Conservation (phyloP, 2,329 filamentous ascomycete genomes). For the Sclerotinia sclerotiorum region DNA sequence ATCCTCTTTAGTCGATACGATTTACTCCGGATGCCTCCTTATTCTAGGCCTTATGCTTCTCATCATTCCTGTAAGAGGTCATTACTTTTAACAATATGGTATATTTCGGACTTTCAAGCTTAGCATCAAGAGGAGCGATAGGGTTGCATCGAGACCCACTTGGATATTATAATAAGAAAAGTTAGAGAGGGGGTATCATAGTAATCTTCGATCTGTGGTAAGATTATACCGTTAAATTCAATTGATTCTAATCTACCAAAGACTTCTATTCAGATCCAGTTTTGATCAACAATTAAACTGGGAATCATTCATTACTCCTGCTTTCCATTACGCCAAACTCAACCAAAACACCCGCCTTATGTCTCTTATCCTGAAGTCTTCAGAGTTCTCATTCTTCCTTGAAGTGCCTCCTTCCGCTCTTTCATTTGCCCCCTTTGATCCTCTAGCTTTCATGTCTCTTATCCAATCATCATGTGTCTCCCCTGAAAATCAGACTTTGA, state of each 20-base stretch:
- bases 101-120: too few species aligned
- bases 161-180: too few species aligned
- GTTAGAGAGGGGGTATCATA: neutral
- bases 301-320: conserved; percentile 7
- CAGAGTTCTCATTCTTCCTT: neutral
- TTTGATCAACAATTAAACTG: neutral
- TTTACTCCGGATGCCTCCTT: too few species aligned
- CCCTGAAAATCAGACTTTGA: neutral
- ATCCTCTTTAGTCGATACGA: too few species aligned
- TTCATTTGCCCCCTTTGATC: neutral
- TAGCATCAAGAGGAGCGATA: too few species aligned
- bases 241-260: neutral
- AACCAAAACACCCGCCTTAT: neutral
- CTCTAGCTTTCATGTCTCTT: neutral
- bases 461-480: neutral
- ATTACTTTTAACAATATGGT: too few species aligned
- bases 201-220: neutral
- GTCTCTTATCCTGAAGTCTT: neutral
- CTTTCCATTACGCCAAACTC: conserved; percentile 4
- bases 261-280: neutral
- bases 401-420: neutral
- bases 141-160: too few species aligned
- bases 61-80: too few species aligned
- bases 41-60: too few species aligned
- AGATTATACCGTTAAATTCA: neutral